Evolutionary conservation across 2,329 filamentous ascomycete species (phyloP).

Genomic region (Epichloe sibirici): DNA sequence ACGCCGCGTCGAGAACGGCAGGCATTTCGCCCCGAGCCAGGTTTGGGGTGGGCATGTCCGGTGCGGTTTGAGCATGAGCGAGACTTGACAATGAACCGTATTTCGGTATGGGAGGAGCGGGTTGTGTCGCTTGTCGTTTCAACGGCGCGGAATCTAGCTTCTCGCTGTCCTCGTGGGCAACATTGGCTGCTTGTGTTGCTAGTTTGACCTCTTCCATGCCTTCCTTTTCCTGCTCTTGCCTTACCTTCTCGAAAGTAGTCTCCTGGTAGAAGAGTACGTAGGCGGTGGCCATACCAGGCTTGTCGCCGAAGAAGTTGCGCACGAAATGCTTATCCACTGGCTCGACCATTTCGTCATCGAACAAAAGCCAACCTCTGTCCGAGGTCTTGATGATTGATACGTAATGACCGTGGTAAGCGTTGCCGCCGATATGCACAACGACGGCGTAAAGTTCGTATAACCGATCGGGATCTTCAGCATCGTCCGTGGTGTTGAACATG

Average conservation of each 20-base stretch:
- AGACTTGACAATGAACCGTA: conserved; percentile 44
- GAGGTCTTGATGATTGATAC: conserved; percentile 96
- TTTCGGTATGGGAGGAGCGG: conserved; percentile 32
- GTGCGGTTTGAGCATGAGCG: conserved; percentile 55
- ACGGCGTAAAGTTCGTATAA: conserved; percentile 96
- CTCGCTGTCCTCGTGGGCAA: conserved; percentile 37
- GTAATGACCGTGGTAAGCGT: conserved; percentile 95
- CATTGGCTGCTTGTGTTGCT: conserved; percentile 42
- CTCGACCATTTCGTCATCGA: conserved; percentile 97
- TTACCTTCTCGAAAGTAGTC: conserved; percentile 55
- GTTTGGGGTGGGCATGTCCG: conserved; percentile 20
- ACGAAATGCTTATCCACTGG: conserved; percentile 96
- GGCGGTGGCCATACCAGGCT: conserved; percentile 79
- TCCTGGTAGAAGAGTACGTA: conserved; percentile 98
- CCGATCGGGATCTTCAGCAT: conserved; percentile 84
- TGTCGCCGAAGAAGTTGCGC: conserved; percentile 92
- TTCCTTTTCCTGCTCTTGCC: conserved; percentile 74
- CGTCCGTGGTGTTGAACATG: conserved; percentile 94
- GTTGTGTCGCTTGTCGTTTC: conserved; percentile 38
- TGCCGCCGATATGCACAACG: conserved; percentile 92
- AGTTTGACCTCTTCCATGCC: conserved; percentile 50
- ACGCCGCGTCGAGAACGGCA: conserved; percentile 4
- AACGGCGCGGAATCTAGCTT: conserved; percentile 31
- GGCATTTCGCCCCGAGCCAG: conserved; percentile 8
- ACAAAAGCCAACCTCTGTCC: conserved; percentile 88